Conservation (phyloP, 2,329 filamentous ascomycete genomes). For the Alternaria ventricosa region DNA sequence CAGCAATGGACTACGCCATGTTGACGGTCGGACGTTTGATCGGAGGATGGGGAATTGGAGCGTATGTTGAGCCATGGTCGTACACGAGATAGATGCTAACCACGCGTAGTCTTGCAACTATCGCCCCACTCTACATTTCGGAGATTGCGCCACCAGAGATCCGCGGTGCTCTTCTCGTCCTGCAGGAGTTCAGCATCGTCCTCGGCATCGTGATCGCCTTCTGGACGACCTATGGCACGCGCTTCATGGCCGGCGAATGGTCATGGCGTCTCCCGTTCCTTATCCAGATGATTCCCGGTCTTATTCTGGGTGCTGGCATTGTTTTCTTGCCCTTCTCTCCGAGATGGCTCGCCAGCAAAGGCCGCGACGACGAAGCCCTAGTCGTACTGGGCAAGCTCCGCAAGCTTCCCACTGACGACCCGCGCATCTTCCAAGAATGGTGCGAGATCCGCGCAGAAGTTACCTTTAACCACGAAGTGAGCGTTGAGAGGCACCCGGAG, state of each 20-base stretch:
- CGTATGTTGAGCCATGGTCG: slow-evolving; percentile 38
- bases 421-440: slow-evolving; percentile 60
- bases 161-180: slow-evolving; percentile 57
- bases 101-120: slow-evolving; percentile 41
- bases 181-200: slow-evolving; percentile 57
- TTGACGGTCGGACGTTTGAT: slow-evolving; percentile 58
- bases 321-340: slow-evolving; percentile 62
- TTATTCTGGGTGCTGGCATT: slow-evolving; percentile 51
- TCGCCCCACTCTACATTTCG: slow-evolving; percentile 61
- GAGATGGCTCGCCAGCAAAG: slow-evolving; percentile 58
- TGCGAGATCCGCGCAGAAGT: slow-evolving; percentile 62
- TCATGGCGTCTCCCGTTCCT: slow-evolving; percentile 57
- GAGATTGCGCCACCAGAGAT: slow-evolving; percentile 60
- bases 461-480: slow-evolving; percentile 58
- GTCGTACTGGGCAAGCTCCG: slow-evolving; percentile 58
- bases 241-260: slow-evolving; percentile 51
- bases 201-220: slow-evolving; percentile 59
- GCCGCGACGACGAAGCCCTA: slow-evolving; percentile 56
- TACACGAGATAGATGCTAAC: slow-evolving; percentile 6
- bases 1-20: slow-evolving; percentile 59
- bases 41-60: slow-evolving; percentile 60
- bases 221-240: slow-evolving; percentile 62
- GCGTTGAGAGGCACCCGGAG: slow-evolving; percentile 47
- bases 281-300: slow-evolving; percentile 54
- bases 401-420: slow-evolving; percentile 56